Base-by-base conservation (phyloP, 139 green algal species). In the Chlorella ohadii region DNA sequence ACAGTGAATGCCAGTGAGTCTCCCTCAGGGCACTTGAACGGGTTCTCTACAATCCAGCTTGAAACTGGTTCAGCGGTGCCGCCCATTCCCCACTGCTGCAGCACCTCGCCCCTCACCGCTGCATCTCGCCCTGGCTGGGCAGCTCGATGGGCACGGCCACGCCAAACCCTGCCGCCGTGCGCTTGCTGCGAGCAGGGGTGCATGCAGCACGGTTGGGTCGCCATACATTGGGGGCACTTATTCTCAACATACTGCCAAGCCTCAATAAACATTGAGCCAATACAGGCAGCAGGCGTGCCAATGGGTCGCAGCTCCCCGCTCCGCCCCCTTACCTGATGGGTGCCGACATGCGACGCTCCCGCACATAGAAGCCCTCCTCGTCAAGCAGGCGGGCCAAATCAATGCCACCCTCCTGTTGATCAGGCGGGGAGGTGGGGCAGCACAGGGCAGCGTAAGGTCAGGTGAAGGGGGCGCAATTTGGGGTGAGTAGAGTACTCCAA, bases 301-400 rank as follows among this genome's bases (percentile, higher is more conserved):
- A 51, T 71, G 9, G 64, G 1, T 12, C n/a, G 27, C 15, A 13
- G 1, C 67, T 34, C 15, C 19, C n/a, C 25, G 12, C 19, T 61
- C 47, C 47, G 19, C 27, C n/a, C 23, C 83, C 72, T 70, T 33
- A 63, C 65, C 79, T 71, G 33, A 91, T 57, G 38, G 81, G 81
- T 2, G 89, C 86, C 19, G 90, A 92, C 86, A 95, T 83, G 28
- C 44, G 71, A 6, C 93, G 82, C 34, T 82, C 38, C 11, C 38
- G 72, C 3, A 92, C 74, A 78, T 96, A 98, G 73, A 97, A 97
- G 20, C 93, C 94, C 84, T 95, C 87, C 71, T 96, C 90, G 80
- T 94, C 59, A 76, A 98, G 51, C 20, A 98, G 91, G 7, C 75
- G 38, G 0, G 86, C 78, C 68, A 98, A 81, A 72, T 96, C 86